Base-by-base conservation (phyloP, 2,329 filamentous ascomycete genomes). In the Akanthomyces lecanii region DNA sequence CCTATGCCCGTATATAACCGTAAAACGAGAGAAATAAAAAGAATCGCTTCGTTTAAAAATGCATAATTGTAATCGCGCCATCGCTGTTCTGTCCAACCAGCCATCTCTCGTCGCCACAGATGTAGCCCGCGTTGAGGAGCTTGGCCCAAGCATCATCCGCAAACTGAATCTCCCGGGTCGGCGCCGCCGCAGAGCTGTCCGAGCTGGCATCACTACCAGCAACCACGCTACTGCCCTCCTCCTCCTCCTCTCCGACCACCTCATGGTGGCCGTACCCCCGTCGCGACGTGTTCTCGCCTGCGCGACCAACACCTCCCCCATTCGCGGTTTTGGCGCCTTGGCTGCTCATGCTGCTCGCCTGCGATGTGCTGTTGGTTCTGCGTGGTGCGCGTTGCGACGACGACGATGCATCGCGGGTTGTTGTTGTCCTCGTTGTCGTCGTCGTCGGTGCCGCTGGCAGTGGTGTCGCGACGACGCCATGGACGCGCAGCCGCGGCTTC, bases 61-160 rank as follows among this genome's bases (percentile, higher is more conserved):
- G 71, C 64, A 82, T 73, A 62, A 88, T 73, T 0, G 83, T 82
- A 52, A 88, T 70, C 64, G 79, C 77, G 38, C 81, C 77, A 10
- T 75, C 69, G 1, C 67, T 65, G 68, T 85, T 85, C 73, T 88
- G 82, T 0, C 86, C 85, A 12, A 88, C 71, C n/a, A 88, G 60
- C 79, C 85, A 88, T 61, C 83, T 73, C 71, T 88, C 85, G 65
- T 86, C 83, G 1, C 85, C 86, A 42, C 74, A 79, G 18, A 89
- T 82, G 64, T 77, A 77, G 1, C 83, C 85, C 67, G 79, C 82
- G 1, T 71, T 78, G 53, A 83, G 72, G 40, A 88, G 69, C 68
- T 82, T 75, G 23, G 70, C 69, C 75, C 81, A 82, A 57, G 83
- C 72, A 5, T 74, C 72, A 40, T 79, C 75, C 4, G 68, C 66